Evolutionary conservation across 805 yeast species (phyloP).

Genomic region (Starmerella lactis-condensi): DNA sequence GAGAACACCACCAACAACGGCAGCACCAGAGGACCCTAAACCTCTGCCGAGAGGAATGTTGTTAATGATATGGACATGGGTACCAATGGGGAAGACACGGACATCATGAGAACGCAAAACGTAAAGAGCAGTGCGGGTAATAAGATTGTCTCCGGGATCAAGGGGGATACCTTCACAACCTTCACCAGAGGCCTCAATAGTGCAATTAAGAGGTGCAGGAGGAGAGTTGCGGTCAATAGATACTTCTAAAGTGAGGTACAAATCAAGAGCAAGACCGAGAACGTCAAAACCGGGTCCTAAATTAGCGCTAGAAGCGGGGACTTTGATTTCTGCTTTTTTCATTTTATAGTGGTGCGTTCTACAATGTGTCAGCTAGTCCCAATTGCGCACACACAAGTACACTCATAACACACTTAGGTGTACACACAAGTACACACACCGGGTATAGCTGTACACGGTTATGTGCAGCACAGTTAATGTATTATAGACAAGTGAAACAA

Average conservation of each 20-base stretch:
- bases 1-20: constrained; percentile 91
- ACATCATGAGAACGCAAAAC: constrained; percentile 71
- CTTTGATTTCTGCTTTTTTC: constrained; percentile 15
- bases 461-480: no score
- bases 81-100: constrained; percentile 63
- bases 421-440: no score
- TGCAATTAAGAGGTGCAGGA: constrained; percentile 38
- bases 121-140: constrained; percentile 83
- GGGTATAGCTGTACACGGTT: no score
- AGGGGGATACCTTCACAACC: constrained; percentile 71
- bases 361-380: no score
- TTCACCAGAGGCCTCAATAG: constrained; percentile 51
- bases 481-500: no score
- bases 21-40: constrained; percentile 93
- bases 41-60: constrained; percentile 97
- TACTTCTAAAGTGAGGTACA: constrained; percentile 55
- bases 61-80: constrained; percentile 59
- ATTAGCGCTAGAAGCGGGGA: constrained; percentile 95
- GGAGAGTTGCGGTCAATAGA: constrained; percentile 35
- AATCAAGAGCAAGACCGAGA: constrained; percentile 69
- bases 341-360: constrained; percentile 6
- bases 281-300: constrained; percentile 99
- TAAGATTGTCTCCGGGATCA: constrained; percentile 57
- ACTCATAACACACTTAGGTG: no score
- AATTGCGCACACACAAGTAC: no score